phyloP scores from a whole-genome alignment of 805 yeast genomes.

The Debaryomyces maramus region DNA sequence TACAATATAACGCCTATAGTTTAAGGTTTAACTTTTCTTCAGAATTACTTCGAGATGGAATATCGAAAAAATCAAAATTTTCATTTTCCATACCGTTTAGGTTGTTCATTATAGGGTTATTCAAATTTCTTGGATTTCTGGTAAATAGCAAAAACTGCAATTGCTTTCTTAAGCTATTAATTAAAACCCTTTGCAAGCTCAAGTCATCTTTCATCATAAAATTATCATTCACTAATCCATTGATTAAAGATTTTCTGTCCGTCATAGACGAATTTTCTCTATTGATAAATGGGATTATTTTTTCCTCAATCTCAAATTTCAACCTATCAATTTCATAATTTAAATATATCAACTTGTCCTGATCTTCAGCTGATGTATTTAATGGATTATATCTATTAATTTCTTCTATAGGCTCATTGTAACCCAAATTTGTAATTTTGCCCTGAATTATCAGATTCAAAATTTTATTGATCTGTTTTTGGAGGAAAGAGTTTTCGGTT shows the following conservation, averaged over 20 bases:
- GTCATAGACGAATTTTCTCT: slow-evolving; percentile 18
- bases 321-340: slow-evolving; percentile 46
- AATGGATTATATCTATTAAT: slow-evolving; percentile 24
- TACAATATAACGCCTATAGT: slow-evolving; percentile 14
- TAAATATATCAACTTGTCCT: slow-evolving; percentile 31
- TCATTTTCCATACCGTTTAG: slow-evolving; percentile 1
- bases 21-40: slow-evolving; percentile 39
- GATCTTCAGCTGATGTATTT: slow-evolving; percentile 17
- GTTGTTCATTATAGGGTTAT: background rate
- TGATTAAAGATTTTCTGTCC: slow-evolving; percentile 32
- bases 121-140: slow-evolving; percentile 27
- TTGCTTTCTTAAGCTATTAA: slow-evolving; percentile 51
- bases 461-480: slow-evolving; percentile 44
- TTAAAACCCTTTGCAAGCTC: slow-evolving; percentile 42
- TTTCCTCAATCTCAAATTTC: slow-evolving; percentile 42
- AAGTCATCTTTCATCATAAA: slow-evolving; percentile 48
- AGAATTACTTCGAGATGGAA: slow-evolving; percentile 27
- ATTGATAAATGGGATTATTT: slow-evolving; percentile 33
- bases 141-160: slow-evolving; percentile 48
- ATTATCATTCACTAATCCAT: slow-evolving; percentile 35
- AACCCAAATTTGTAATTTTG: slow-evolving; percentile 50
- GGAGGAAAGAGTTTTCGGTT: slow-evolving; percentile 40
- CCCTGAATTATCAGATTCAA: slow-evolving; percentile 51
- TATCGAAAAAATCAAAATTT: slow-evolving; percentile 24
- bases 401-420: slow-evolving; percentile 48